These are phyloP conservation scores for Penicillium sp. DNA, from an alignment of 2,329 filamentous ascomycete genomes.

Conservation along the genomic window DNA sequence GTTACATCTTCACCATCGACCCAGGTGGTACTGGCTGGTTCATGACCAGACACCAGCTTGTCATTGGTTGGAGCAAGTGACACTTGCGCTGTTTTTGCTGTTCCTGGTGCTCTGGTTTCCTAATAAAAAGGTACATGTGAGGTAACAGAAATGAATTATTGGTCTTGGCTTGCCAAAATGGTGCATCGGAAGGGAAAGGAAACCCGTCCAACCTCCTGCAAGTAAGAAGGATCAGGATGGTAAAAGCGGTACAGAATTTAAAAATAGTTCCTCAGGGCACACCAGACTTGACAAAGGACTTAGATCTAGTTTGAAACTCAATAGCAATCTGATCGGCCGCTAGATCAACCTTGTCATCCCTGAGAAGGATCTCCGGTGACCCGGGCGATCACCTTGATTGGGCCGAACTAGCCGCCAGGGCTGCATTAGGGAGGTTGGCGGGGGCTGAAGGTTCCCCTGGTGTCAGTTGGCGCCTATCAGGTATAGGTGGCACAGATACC, in stretches of 20 bases:
- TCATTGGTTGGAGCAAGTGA: neutral
- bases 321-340: conserved; percentile 15
- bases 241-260: conserved; percentile 2
- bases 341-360: neutral
- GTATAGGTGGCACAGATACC: neutral
- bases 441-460: neutral
- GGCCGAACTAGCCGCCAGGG: neutral
- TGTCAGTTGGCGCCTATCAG: conserved; percentile 13
- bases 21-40: conserved; percentile 6
- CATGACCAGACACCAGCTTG: neutral
- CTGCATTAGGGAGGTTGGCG: conserved; percentile 12
- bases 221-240: neutral
- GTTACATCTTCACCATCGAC: conserved; percentile 9
- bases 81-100: neutral
- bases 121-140: conserved; percentile 1
- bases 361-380: conserved; percentile 15
- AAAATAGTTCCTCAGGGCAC: conserved; percentile 11
- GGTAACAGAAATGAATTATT: conserved; percentile 6
- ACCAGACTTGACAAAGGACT: neutral
- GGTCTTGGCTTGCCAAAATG: conserved; percentile 8
- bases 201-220: neutral
- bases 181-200: neutral
- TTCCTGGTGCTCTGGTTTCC: neutral
- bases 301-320: conserved; percentile 15
- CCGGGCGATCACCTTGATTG: conserved; percentile 19